Percentiles rank a stretch among this genome's conserved stretches.
Conservation (phyloP, 2,329 filamentous ascomycete species). For the Ceratocystiopsis sp. region DNA sequence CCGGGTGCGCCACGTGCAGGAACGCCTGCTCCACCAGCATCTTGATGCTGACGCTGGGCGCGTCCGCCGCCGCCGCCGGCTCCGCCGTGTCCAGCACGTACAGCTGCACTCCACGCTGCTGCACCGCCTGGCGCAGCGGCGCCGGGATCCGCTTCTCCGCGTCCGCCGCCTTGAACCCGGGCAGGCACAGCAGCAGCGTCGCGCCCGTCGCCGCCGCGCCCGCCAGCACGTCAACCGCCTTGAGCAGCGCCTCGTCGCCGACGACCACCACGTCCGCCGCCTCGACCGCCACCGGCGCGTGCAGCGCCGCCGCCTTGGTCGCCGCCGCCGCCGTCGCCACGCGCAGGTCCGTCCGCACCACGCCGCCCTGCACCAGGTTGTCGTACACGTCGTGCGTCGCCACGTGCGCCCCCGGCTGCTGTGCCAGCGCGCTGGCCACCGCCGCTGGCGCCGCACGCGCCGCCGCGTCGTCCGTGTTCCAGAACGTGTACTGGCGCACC, state of each 20-base stretch:
- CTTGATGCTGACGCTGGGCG: constrained; percentile 49
- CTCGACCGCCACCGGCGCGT: constrained; percentile 67
- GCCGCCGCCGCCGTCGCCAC: constrained; percentile 67
- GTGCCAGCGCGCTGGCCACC: constrained; percentile 45
- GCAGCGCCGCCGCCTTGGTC: constrained; percentile 26
- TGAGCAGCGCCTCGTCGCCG: constrained; percentile 62
- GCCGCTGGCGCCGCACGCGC: constrained; percentile 47
- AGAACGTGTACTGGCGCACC: constrained; percentile 80
- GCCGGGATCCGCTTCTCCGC: constrained; percentile 70
- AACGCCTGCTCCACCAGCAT: constrained; percentile 66
- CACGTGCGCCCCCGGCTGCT: constrained; percentile 50
- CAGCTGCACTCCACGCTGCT: constrained; percentile 52
- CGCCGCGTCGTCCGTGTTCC: constrained; percentile 66
- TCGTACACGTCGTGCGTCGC: constrained; percentile 45
- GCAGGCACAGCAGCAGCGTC: constrained; percentile 57
- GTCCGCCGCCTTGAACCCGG: constrained; percentile 73
- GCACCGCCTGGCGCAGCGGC: constrained; percentile 52
- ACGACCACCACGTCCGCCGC: constrained; percentile 67
- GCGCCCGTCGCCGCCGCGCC: constrained; percentile 54
- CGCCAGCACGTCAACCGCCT: constrained; percentile 57
- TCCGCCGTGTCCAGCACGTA: constrained; percentile 51
- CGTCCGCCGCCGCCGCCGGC: constrained; percentile 6
- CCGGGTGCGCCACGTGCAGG: constrained; percentile 56
- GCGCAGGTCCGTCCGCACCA: constrained; percentile 70
- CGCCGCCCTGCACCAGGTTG: constrained; percentile 57